Evolutionary conservation across 305 asterid species (phyloP).

Genomic region (Ajuga reptans): DNA sequence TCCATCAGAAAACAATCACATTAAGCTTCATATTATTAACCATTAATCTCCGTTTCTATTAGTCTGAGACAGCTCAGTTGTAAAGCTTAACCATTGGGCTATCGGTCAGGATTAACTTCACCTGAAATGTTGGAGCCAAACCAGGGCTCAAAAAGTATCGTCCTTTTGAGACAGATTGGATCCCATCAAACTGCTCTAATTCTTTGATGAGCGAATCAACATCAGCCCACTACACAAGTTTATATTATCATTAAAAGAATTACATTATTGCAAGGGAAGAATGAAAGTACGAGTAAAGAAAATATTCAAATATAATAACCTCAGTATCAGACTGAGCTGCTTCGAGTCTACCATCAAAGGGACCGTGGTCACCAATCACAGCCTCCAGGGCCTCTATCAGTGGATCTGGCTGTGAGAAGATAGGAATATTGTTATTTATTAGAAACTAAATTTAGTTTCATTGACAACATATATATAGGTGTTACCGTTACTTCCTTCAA

Average conservation of each 20-base stretch:
- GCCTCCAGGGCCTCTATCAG: slow-evolving; percentile 74
- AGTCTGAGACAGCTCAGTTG: not conserved
- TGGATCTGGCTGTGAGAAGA: slow-evolving; percentile 72
- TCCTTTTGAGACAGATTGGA: slow-evolving; percentile 77
- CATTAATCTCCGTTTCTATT: not conserved
- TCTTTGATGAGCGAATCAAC: slow-evolving; percentile 77
- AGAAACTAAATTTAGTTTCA: slow-evolving; percentile 8
- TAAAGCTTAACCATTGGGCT: not conserved
- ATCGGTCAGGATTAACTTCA: slow-evolving; percentile 21
- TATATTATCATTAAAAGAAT: too few species aligned
- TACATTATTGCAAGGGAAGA: not conserved
- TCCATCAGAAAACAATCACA: not conserved
- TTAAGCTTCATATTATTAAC: not conserved
- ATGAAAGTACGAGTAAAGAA: not conserved
- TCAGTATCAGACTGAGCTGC: slow-evolving; percentile 58
- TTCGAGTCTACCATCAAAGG: slow-evolving; percentile 58
- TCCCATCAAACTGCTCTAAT: slow-evolving; percentile 54
- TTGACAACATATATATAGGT: not conserved
- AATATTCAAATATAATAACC: slow-evolving; percentile 32
- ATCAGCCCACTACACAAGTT: slow-evolving; percentile 62
- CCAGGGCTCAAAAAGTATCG: slow-evolving; percentile 87
- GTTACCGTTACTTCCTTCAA: slow-evolving; percentile 78
- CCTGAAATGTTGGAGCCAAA: slow-evolving; percentile 96
- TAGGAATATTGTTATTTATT: not conserved
- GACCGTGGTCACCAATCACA: slow-evolving; percentile 61